A percentile compares a stretch with the other conserved stretches of the same genome.
phyloP scores from a whole-genome alignment of 169 alveolate genomes.

The Cryptosporidium ubiquitum region DNA sequence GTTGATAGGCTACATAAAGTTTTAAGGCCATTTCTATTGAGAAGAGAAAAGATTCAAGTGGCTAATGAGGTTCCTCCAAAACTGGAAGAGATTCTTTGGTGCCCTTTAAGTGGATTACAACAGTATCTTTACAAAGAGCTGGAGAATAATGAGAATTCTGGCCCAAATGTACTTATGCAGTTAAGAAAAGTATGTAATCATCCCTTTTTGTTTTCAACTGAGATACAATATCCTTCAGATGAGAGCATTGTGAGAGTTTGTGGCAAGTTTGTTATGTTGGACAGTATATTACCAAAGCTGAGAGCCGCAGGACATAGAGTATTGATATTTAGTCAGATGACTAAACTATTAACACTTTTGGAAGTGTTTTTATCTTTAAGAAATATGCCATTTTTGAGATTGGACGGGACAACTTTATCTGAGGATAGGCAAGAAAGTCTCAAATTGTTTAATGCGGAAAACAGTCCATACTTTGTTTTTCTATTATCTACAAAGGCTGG shows the following conservation, averaged over 20 bases:
- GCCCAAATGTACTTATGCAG: slow-evolving; percentile 90
- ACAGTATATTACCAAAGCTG: slow-evolving; percentile 90
- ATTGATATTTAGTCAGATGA: slow-evolving; percentile 93
- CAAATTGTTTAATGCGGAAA: slow-evolving; percentile 81
- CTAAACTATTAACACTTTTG: slow-evolving; percentile 91
- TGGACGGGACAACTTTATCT: slow-evolving; percentile 93
- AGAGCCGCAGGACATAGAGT: slow-evolving; percentile 90
- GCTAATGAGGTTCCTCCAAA: slow-evolving; percentile 93
- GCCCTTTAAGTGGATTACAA: slow-evolving; percentile 89
- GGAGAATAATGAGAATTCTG: slow-evolving; percentile 82
- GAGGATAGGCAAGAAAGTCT: slow-evolving; percentile 88
- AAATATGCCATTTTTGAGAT: slow-evolving; percentile 85
- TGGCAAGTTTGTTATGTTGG: slow-evolving; percentile 91
- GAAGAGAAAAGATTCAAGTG: slow-evolving; percentile 94
- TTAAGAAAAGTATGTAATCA: slow-evolving; percentile 93
- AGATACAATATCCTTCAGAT: slow-evolving; percentile 84
- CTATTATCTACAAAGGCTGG: slow-evolving; percentile 93
- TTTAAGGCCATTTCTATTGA: slow-evolving; percentile 91
- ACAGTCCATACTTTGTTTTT: slow-evolving; percentile 88
- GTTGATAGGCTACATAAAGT: slow-evolving; percentile 92
- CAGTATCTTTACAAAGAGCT: slow-evolving; percentile 87
- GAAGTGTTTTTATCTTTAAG: slow-evolving; percentile 87
- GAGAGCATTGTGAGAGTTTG: slow-evolving; percentile 89
- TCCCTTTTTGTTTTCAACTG: slow-evolving; percentile 91
- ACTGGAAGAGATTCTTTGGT: slow-evolving; percentile 89